A percentile compares a stretch with the other conserved stretches of the same genome.
Conservation (phyloP, 768 basidiomycete species). For the Fomitopsis serialis region DNA sequence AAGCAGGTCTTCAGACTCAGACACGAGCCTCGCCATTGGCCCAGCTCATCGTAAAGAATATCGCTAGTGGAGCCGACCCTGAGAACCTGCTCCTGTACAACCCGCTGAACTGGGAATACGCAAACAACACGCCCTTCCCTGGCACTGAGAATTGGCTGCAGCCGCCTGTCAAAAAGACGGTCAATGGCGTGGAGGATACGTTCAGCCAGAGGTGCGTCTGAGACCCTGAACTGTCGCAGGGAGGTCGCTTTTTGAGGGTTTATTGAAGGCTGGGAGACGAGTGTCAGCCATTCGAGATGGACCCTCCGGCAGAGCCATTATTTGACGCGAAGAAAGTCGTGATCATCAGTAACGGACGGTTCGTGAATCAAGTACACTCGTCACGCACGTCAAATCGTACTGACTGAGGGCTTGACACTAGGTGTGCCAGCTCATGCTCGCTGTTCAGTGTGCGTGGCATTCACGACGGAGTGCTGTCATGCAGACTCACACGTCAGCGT, state of each 20-base stretch:
- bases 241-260: neutral
- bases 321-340: constrained; percentile 45
- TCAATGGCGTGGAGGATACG: constrained; percentile 45
- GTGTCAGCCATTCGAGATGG: constrained; percentile 29
- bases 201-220: constrained; percentile 37
- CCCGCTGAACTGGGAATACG: constrained; percentile 43
- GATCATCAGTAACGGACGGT: constrained; percentile 55
- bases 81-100: constrained; percentile 41
- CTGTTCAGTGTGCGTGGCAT: constrained; percentile 24
- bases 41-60: constrained; percentile 40
- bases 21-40: constrained; percentile 45
- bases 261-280: constrained; percentile 24
- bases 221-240: neutral
- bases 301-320: constrained; percentile 37
- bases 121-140: constrained; percentile 38
- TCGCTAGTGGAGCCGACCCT: constrained; percentile 40
- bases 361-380: constrained; percentile 23
- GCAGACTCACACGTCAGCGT: neutral
- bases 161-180: constrained; percentile 32
- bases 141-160: constrained; percentile 41
- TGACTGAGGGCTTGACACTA: constrained; percentile 36
- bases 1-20: constrained; percentile 49
- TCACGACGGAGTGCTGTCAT: neutral
- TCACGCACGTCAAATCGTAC: constrained; percentile 40
- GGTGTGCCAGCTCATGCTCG: constrained; percentile 23